Evolutionary conservation across 1,139 yeast genomes (phyloP).

Genomic region (Martiniozyma asiatica): DNA sequence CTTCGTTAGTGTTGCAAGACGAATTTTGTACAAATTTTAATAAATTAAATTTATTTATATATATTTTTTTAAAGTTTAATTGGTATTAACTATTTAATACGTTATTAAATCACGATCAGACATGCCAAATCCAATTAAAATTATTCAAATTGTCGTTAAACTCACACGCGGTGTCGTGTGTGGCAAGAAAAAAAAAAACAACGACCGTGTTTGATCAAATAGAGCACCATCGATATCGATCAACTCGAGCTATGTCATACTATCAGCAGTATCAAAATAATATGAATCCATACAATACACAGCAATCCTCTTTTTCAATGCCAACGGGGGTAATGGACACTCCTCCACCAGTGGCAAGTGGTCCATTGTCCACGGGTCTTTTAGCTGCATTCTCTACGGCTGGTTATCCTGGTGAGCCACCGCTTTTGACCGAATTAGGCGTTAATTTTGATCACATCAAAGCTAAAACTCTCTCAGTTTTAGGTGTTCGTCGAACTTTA

Average conservation of each 20-base stretch:
- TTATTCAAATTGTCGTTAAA: too few species aligned
- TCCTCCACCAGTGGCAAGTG: constrained; percentile 12
- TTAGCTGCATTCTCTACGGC: constrained; percentile 88
- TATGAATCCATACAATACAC: too few species aligned
- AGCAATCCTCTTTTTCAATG: constrained; percentile 7
- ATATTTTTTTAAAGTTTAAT: neutral
- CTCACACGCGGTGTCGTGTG: too few species aligned
- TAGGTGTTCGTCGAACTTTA: constrained; percentile 28
- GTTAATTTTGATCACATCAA: constrained; percentile 84
- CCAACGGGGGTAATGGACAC: constrained; percentile 22
- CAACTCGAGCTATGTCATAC: too few species aligned
- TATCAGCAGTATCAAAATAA: constrained; percentile 18
- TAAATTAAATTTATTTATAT: too few species aligned
- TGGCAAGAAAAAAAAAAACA: too few species aligned
- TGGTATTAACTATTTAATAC: neutral
- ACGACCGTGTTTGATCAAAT: too few species aligned
- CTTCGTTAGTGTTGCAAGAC: too few species aligned
- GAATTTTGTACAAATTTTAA: too few species aligned
- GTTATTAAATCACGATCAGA: too few species aligned
- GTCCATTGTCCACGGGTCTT: constrained; percentile 54
- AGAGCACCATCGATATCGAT: too few species aligned
- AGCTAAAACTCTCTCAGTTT: constrained; percentile 74
- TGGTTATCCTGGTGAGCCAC: constrained; percentile 92
- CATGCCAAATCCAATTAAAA: too few species aligned
- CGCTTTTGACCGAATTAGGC: constrained; percentile 84